Evolutionary conservation across 805 yeast genomes (phyloP).

Genomic region (Ogataea nakhonphanomensis): DNA sequence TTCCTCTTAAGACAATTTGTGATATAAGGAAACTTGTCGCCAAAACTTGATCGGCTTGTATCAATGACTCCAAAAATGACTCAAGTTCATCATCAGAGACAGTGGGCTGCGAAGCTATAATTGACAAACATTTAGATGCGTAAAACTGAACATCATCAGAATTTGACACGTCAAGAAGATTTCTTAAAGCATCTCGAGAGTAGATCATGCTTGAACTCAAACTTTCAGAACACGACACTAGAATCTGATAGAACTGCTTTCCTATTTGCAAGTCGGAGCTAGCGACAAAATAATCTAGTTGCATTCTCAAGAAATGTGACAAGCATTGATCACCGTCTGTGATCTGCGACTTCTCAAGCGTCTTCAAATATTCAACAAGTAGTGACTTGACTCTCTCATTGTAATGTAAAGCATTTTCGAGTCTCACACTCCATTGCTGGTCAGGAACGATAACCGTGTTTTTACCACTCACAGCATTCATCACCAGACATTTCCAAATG

Average conservation of each 20-base stretch:
- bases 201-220: slow-evolving; percentile 15
- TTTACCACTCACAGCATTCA: slow-evolving; percentile 55
- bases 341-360: background rate
- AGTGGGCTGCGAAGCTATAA: slow-evolving; percentile 37
- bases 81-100: slow-evolving; percentile 15
- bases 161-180: slow-evolving; percentile 15
- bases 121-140: slow-evolving; percentile 27
- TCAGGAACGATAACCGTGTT: slow-evolving; percentile 60
- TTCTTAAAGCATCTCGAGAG: slow-evolving; percentile 15
- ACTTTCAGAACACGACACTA: slow-evolving; percentile 24
- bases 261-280: slow-evolving; percentile 1
- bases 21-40: slow-evolving; percentile 45
- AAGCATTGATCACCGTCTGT: background rate
- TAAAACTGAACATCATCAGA: slow-evolving; percentile 25
- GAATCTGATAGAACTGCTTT: slow-evolving; percentile 20
- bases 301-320: slow-evolving; percentile 17
- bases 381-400: slow-evolving; percentile 50
- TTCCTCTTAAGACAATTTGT: slow-evolving; percentile 37
- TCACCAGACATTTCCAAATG: slow-evolving; percentile 55
- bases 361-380: slow-evolving; percentile 20
- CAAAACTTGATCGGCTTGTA: slow-evolving; percentile 20
- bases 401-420: slow-evolving; percentile 64
- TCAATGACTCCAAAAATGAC: slow-evolving; percentile 7
- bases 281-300: slow-evolving; percentile 1
- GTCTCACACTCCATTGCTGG: slow-evolving; percentile 67